Conservation (phyloP, 176 grass and related monocot species). For the Cenchrus fungigraminus region DNA sequence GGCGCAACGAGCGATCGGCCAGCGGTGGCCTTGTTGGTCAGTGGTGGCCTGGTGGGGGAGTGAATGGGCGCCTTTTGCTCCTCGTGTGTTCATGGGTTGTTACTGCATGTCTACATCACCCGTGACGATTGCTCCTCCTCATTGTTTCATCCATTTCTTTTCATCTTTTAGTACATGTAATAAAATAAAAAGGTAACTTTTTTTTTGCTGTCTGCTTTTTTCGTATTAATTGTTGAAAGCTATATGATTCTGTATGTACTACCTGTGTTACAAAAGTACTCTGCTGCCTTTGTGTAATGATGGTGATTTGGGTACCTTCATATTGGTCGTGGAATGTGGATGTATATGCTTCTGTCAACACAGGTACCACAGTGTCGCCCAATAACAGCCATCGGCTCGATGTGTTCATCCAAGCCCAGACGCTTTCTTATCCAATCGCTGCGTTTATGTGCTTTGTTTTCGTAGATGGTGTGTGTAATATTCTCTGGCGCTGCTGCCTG, state of each 20-base stretch:
- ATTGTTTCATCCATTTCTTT: neutral
- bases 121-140: constrained; percentile 21
- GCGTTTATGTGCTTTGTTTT: neutral
- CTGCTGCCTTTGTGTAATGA: neutral
- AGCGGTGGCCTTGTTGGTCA: too few species aligned
- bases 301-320: neutral
- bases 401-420: neutral
- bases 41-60: neutral
- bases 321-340: neutral
- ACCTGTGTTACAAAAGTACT: neutral
- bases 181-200: neutral
- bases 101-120: constrained; percentile 45
- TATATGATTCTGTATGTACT: neutral
- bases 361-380: neutral
- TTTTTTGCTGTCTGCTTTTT: neutral
- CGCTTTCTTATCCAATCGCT: neutral
- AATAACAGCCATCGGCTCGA: neutral
- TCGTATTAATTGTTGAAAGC: neutral
- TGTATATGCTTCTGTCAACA: constrained; percentile 17
- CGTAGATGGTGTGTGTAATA: neutral
- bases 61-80: neutral
- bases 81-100: neutral
- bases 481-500: neutral
- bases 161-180: neutral
- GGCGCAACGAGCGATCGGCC: neutral